Evolutionary conservation across 2,329 filamentous ascomycete species (phyloP), one percentile per base, ranked within the genome.

Genomic region (Penicillium occitanis): DNA sequence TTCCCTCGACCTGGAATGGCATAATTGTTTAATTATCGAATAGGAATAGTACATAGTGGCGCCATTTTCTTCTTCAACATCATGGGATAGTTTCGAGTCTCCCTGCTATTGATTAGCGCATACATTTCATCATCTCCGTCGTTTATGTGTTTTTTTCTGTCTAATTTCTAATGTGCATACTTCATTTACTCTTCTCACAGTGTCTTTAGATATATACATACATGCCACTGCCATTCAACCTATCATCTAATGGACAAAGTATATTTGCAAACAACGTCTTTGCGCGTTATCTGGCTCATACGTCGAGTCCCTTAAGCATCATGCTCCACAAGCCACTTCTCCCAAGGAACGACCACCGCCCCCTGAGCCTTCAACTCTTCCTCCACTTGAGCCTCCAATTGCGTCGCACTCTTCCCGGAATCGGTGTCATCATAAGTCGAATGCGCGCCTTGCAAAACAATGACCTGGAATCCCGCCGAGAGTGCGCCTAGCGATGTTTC

Each of bases 1-100:
- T 99, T 99, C 74, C 95, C 95, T 10, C 84, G 94, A 65, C 92
- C 92, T 1, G 88, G 86, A 19, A 61, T 67, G 46, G 46, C 66
- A 44, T 67, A 50, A 48, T 33, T 19, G 22, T 28, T 14, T 46
- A 19, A 33, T 44, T 42, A 44, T 5, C 6, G 37, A 42, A 60
- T 19, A 30, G 37, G 19, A 44, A 46, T 46, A 60, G 57, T 46
- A 60, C 37, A 60, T 60, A 46, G n/a, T 46, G 40, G 57, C 37
- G 37, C 37, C 40, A 42, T 42, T 60, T 46, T 60, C 10, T 60
- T 30, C 37, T 33, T 57, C 40, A 10, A 42, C 25, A 42, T 46
- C 14, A 60, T 46, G 22, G 57, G 11, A 40, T 57, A 57, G 33
- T 37, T 40, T 33, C 5, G 6, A 40, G n/a, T 37, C 33, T 37